These are phyloP conservation scores for Aegilops bicornis DNA, from an alignment of 176 grass and related monocot species.

Conservation along the genomic window DNA sequence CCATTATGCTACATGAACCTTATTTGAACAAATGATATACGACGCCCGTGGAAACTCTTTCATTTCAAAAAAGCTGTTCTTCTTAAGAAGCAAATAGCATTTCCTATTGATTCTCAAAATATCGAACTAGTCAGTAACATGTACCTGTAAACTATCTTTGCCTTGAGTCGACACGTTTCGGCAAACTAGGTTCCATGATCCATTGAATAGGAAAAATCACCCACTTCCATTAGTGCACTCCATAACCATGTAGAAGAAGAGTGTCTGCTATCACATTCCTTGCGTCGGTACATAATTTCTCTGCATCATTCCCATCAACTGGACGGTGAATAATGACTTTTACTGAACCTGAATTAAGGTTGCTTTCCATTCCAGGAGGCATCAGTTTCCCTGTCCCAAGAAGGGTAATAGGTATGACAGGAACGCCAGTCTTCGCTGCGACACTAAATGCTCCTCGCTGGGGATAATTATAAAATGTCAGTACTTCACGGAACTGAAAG, in stretches of 20 bases:
- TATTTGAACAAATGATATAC: not conserved
- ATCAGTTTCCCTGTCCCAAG: slow-evolving; percentile 84
- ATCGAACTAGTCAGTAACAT: not conserved
- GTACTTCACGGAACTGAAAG: not conserved
- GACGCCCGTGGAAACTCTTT: not conserved
- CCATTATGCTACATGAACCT: not conserved
- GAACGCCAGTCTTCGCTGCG: slow-evolving; percentile 74
- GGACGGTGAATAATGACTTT: slow-evolving; percentile 83
- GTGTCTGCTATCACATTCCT: slow-evolving; percentile 71
- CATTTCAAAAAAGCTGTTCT: not conserved
- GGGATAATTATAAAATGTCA: slow-evolving; percentile 25
- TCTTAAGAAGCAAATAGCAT: not conserved
- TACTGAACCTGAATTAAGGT: slow-evolving; percentile 73
- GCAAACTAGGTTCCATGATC: not conserved
- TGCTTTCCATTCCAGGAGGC: slow-evolving; percentile 85
- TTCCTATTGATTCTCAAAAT: not conserved
- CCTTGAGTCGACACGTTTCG: not conserved
- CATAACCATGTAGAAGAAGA: slow-evolving; percentile 69
- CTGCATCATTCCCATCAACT: slow-evolving; percentile 62
- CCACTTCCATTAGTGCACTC: slow-evolving; percentile 48
- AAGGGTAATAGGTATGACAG: slow-evolving; percentile 85
- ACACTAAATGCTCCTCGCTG: slow-evolving; percentile 97
- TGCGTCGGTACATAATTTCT: slow-evolving; percentile 58
- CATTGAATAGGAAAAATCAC: not conserved
- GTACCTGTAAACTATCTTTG: slow-evolving; percentile 31